These are phyloP conservation scores for Colletotrichum filicis DNA, from an alignment of 2,329 filamentous ascomycete species.

Conservation along the genomic window DNA sequence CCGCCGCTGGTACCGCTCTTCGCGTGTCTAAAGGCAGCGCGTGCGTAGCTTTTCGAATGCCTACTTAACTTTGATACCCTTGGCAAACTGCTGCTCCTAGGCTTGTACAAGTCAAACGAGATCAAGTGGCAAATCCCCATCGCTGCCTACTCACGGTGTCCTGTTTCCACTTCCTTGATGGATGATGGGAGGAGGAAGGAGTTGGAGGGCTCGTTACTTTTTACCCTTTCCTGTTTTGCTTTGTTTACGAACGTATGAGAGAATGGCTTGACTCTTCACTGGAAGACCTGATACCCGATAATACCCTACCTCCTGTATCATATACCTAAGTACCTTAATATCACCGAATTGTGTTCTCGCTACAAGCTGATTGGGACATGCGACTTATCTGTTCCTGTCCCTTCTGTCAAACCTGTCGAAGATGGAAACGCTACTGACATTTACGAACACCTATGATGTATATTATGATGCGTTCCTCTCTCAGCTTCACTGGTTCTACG, in stretches of 20 bases:
- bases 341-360: background rate
- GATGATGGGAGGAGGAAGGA: background rate
- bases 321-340: conserved; percentile 1
- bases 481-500: too few species aligned
- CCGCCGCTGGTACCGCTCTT: conserved; percentile 56
- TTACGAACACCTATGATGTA: too few species aligned
- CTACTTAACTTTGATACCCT: background rate
- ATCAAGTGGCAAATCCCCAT: background rate
- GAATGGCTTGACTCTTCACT: background rate
- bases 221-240: background rate
- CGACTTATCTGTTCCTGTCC: too few species aligned
- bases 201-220: background rate
- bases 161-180: background rate
- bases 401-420: too few species aligned
- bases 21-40: conserved; percentile 50
- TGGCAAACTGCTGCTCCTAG: too few species aligned
- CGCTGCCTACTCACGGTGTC: background rate
- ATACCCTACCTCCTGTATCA: background rate
- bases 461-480: too few species aligned
- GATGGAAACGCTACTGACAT: too few species aligned
- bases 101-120: background rate
- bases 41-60: background rate
- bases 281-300: conserved; percentile 13
- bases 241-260: background rate
- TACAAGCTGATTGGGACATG: background rate